These are phyloP conservation scores for Epichloe coenophiala DNA, from an alignment of 2,329 filamentous ascomycete genomes.

Conservation along the genomic window DNA sequence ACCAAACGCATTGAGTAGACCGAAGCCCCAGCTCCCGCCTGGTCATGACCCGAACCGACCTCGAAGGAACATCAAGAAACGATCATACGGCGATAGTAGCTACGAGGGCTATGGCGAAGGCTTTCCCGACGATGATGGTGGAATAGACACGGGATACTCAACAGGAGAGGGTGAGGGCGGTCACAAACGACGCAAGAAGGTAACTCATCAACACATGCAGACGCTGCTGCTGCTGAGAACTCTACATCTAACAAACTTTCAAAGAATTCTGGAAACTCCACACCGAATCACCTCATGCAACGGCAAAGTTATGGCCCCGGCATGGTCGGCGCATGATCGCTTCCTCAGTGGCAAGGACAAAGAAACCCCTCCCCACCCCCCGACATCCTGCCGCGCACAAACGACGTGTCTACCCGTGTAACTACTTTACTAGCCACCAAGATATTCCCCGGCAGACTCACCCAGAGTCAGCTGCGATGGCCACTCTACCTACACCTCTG, in stretches of 20 bases:
- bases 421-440: not conserved
- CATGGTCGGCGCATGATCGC: slow-evolving; percentile 40
- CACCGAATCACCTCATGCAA: slow-evolving; percentile 30
- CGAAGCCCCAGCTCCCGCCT: slow-evolving; percentile 25
- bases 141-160: slow-evolving; percentile 48
- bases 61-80: slow-evolving; percentile 56
- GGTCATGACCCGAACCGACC: slow-evolving; percentile 40
- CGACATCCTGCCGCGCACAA: not conserved
- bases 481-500: not conserved
- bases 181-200: slow-evolving; percentile 54
- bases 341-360: not conserved
- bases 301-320: slow-evolving; percentile 44
- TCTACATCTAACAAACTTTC: slow-evolving; percentile 14
- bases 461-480: not conserved
- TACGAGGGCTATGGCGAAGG: slow-evolving; percentile 65
- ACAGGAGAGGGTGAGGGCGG: slow-evolving; percentile 58
- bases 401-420: not conserved
- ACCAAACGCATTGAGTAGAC: slow-evolving; percentile 19
- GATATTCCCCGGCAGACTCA: not conserved
- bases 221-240: not conserved
- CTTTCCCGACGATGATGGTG: slow-evolving; percentile 53
- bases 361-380: not conserved
- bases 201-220: slow-evolving; percentile 14
- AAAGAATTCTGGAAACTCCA: slow-evolving; percentile 33
- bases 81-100: slow-evolving; percentile 61